Evolutionary conservation across 2,329 filamentous ascomycete genomes (phyloP).

Genomic region (Alternaria incomplexa): DNA sequence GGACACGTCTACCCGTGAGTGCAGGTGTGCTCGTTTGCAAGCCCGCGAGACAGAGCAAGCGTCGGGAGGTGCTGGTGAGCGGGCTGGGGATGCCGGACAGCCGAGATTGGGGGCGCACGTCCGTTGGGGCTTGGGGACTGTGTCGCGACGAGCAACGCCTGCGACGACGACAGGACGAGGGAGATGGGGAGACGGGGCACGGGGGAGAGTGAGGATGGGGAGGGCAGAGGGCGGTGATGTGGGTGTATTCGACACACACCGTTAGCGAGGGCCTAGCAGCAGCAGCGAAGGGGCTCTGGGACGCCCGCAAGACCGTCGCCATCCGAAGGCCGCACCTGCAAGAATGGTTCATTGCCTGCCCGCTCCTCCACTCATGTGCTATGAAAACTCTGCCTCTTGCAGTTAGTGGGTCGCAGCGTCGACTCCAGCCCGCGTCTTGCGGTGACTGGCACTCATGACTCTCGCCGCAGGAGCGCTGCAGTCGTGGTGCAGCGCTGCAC

Average conservation of each 20-base stretch:
- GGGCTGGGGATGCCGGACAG: slow-evolving; percentile 14
- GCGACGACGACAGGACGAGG: slow-evolving; percentile 19
- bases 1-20: slow-evolving; percentile 8
- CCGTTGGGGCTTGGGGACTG: slow-evolving; percentile 10
- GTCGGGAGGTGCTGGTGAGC: slow-evolving; percentile 11
- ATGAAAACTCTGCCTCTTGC: slow-evolving; percentile 28
- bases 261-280: slow-evolving; percentile 14
- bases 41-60: slow-evolving; percentile 14
- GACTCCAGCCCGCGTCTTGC: slow-evolving; percentile 22
- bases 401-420: slow-evolving; percentile 26
- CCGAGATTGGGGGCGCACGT: slow-evolving; percentile 16
- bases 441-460: slow-evolving; percentile 31
- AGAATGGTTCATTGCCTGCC: slow-evolving; percentile 27
- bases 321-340: slow-evolving; percentile 17
- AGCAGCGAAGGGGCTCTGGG: slow-evolving; percentile 5
- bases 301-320: slow-evolving; percentile 4
- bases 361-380: slow-evolving; percentile 21
- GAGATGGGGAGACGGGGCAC: slow-evolving; percentile 9
- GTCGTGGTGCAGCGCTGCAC: slow-evolving; percentile 39
- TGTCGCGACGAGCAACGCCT: slow-evolving; percentile 28
- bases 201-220: slow-evolving; percentile 10
- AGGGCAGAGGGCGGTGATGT: slow-evolving; percentile 11
- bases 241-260: slow-evolving; percentile 5
- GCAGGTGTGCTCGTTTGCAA: slow-evolving; percentile 9
- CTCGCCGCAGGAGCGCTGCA: slow-evolving; percentile 21